Conservation (phyloP, 108 stramenopile species). For the Hondaea fermentalgiana region DNA sequence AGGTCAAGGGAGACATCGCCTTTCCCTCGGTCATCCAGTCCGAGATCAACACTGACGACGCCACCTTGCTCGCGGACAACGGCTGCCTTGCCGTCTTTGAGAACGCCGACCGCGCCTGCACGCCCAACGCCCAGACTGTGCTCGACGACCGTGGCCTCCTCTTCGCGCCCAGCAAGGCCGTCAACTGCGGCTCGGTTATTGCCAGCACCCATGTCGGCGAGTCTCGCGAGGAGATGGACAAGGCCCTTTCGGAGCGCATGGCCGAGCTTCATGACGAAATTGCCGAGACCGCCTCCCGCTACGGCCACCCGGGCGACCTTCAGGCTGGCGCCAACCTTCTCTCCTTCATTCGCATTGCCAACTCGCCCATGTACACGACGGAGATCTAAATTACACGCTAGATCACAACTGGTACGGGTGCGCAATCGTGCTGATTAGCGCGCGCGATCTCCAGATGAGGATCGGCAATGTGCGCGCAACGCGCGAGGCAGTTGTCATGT, state of each 20-base stretch:
- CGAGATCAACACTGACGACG: conserved; percentile 37
- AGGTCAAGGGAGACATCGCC: conserved; percentile 37
- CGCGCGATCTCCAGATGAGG: too few species aligned
- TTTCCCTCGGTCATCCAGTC: conserved; percentile 43
- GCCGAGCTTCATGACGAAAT: background rate
- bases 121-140: background rate
- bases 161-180: background rate
- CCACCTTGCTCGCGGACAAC: conserved; percentile 38
- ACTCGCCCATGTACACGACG: conserved; percentile 17
- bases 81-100: conserved; percentile 43
- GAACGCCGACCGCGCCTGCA: conserved; percentile 24
- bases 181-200: background rate
- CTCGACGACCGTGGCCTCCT: background rate
- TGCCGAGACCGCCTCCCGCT: background rate
- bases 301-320: background rate
- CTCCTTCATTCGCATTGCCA: conserved; percentile 8
- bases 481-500: too few species aligned
- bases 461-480: too few species aligned
- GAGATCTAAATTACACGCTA: background rate
- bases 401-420: too few species aligned
- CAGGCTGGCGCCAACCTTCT: background rate
- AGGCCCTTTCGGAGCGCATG: background rate
- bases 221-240: background rate
- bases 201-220: conserved; percentile 4
- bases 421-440: too few species aligned